A percentile compares a stretch with the other conserved stretches of the same genome.
Evolutionary conservation across 2,329 filamentous ascomycete species (phyloP).

Genomic region (Neonectria hederae): DNA sequence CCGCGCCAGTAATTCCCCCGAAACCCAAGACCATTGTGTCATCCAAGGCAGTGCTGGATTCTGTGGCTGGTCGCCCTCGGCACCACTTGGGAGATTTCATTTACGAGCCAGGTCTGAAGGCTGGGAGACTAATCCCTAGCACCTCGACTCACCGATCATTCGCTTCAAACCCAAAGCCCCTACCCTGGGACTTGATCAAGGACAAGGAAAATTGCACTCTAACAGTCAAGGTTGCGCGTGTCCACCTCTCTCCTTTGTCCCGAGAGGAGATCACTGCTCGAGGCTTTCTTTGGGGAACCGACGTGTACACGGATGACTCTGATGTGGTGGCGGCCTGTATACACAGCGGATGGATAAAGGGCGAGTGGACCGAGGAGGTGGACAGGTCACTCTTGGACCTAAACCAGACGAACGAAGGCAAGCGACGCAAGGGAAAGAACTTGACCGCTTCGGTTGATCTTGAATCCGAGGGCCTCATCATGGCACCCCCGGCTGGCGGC

Average conservation of each 20-base stretch:
- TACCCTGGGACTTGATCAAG: conserved; percentile 77
- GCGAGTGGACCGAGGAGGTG: conserved; percentile 84
- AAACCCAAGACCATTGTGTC: conserved; percentile 74
- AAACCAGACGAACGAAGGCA: conserved; percentile 41
- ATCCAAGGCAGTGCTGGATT: conserved; percentile 76
- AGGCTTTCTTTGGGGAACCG: conserved; percentile 89
- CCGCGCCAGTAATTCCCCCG: conserved; percentile 54
- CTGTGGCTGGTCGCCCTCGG: conserved; percentile 75
- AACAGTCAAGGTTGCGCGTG: conserved; percentile 85
- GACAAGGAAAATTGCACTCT: conserved; percentile 89
- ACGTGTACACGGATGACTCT: conserved; percentile 95
- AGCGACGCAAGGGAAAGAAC: conserved; percentile 46
- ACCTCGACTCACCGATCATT: conserved; percentile 54
- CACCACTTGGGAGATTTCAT: conserved; percentile 86
- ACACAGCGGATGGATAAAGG: conserved; percentile 90
- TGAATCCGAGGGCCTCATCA: conserved; percentile 56
- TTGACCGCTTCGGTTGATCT: conserved; percentile 45
- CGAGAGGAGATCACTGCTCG: conserved; percentile 86
- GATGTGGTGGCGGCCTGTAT: conserved; percentile 93
- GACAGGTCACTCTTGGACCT: conserved; percentile 74
- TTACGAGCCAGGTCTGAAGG: conserved; percentile 75
- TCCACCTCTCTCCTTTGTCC: conserved; percentile 74
- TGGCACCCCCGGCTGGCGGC: conserved; percentile 64
- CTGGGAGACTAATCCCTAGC: conserved; percentile 57
- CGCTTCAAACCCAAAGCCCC: conserved; percentile 70